Evolutionary conservation across 345 rosid species (phyloP).

Genomic region (Citrus glauca): DNA sequence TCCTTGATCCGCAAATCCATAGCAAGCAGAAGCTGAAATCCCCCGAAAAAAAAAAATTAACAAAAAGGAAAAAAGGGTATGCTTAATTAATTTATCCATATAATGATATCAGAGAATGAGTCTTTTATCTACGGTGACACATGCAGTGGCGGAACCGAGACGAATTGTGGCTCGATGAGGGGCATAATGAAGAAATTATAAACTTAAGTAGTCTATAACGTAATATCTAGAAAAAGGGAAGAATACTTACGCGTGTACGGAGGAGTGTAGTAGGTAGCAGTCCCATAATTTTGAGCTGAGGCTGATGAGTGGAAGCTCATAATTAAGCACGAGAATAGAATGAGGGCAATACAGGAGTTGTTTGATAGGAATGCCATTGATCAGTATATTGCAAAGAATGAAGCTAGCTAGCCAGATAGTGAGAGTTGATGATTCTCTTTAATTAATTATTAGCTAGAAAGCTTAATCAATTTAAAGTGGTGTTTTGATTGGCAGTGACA

Average conservation of each 20-base stretch:
- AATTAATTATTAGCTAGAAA: no score
- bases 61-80: no score
- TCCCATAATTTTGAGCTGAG: background rate
- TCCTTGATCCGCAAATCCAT: conserved; percentile 12
- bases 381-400: background rate
- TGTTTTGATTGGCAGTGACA: no score
- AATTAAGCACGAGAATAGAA: background rate
- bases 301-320: background rate
- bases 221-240: no score
- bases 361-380: background rate
- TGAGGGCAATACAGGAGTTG: background rate
- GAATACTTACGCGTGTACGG: background rate
- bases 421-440: background rate
- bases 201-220: no score
- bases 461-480: no score
- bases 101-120: no score
- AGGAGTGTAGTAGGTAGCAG: background rate
- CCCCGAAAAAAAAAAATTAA: background rate
- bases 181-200: no score
- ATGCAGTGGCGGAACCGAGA: no score
- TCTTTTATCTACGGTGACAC: no score
- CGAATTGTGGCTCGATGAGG: no score
- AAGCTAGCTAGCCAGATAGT: background rate
- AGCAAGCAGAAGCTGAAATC: conserved; percentile 17
- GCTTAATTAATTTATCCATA: no score